phyloP scores from a whole-genome alignment of 805 yeast genomes.

The Wickerhamomyces silvicola region DNA sequence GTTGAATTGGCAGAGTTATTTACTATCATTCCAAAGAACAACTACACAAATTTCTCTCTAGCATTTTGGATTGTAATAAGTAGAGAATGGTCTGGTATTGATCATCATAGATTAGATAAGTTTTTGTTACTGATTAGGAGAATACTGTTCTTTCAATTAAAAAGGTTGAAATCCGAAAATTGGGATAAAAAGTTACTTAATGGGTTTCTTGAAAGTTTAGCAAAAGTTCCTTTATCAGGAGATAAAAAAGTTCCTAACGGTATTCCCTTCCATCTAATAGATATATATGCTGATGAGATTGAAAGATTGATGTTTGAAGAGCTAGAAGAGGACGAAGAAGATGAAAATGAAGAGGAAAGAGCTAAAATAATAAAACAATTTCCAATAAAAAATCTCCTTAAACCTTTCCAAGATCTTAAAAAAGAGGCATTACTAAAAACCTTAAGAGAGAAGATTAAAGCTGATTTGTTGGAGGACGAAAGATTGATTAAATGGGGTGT shows the following conservation, averaged over 20 bases:
- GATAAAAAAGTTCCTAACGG: conserved; percentile 61
- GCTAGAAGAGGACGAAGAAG: conserved; percentile 39
- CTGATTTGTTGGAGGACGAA: conserved; percentile 59
- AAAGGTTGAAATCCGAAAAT: conserved; percentile 41
- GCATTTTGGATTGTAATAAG: conserved; percentile 79
- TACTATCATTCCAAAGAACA: conserved; percentile 33
- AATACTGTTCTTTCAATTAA: conserved; percentile 58
- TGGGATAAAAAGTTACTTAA: conserved; percentile 50
- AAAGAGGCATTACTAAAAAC: conserved; percentile 51
- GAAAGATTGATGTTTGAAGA: conserved; percentile 55
- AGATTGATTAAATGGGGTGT: conserved; percentile 64
- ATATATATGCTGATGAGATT: conserved; percentile 78
- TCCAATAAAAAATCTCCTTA: conserved; percentile 50
- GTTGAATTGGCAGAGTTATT: conserved; percentile 58
- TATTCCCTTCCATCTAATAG: conserved; percentile 78
- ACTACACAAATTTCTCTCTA: conserved; percentile 46
- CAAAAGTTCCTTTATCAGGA: conserved; percentile 47
- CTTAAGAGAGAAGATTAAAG: conserved; percentile 54
- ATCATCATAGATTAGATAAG: conserved; percentile 82
- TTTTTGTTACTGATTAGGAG: conserved; percentile 76
- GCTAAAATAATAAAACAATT: conserved; percentile 33
- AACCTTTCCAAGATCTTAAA: conserved; percentile 53
- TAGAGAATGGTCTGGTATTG: conserved; percentile 80
- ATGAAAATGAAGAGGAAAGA: conserved; percentile 21
- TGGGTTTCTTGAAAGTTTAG: conserved; percentile 36